Percentiles rank a stretch among this genome's conserved stretches.
Evolutionary conservation across 805 yeast genomes (phyloP).

Genomic region (Kuraishia floccosa): DNA sequence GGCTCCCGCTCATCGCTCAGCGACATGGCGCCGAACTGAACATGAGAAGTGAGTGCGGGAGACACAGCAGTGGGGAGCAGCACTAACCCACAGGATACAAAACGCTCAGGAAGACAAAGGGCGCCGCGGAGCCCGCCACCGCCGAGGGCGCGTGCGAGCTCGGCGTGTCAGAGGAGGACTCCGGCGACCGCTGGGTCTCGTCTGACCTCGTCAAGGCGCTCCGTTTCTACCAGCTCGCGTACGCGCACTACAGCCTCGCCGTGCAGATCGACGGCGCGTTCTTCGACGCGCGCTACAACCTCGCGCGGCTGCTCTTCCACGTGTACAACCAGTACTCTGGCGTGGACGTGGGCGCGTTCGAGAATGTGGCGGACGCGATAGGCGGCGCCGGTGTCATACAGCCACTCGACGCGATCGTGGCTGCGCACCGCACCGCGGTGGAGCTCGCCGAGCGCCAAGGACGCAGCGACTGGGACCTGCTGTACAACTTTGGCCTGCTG

Average conservation of each 20-base stretch:
- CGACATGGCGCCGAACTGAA: too few relatives aligned
- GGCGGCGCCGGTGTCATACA: constrained; percentile 25
- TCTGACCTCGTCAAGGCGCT: constrained; percentile 56
- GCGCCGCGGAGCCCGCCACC: constrained; percentile 17
- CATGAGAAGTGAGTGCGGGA: too few relatives aligned
- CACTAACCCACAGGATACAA: too few relatives aligned
- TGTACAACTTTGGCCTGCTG: constrained; percentile 33
- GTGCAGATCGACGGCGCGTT: constrained; percentile 11
- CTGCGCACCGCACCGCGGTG: constrained; percentile 26
- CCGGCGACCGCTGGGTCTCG: constrained; percentile 66
- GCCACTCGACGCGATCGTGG: constrained; percentile 20
- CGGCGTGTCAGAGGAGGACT: constrained; percentile 55
- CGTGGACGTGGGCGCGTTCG: constrained; percentile 20
- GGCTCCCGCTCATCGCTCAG: too few relatives aligned
- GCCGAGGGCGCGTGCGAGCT: constrained; percentile 42
- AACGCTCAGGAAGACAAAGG: too few relatives aligned
- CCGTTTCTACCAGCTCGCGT: constrained; percentile 54
- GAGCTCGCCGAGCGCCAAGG: constrained; percentile 5
- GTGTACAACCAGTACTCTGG: constrained; percentile 46
- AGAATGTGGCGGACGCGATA: constrained; percentile 19
- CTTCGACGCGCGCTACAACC: constrained; percentile 46
- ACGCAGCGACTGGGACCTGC: constrained; percentile 25
- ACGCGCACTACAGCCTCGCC: constrained; percentile 27
- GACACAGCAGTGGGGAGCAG: too few relatives aligned
- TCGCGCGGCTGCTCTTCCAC: constrained; percentile 44